Percentiles rank a stretch among this genome's conserved stretches.
Conservation (phyloP, 805 yeast species). For the Nakazawaea populi region DNA sequence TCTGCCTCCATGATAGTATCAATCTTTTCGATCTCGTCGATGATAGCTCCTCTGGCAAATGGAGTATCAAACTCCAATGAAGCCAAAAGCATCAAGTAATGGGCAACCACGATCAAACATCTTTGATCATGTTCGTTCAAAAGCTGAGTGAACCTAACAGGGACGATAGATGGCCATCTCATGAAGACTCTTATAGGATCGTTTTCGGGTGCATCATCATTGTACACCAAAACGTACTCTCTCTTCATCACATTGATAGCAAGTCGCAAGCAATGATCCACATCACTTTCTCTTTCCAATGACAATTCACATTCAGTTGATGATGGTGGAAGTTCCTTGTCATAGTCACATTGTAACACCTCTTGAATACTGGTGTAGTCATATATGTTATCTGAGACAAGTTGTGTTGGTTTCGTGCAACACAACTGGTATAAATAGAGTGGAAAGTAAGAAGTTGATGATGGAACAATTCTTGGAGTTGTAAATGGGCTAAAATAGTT, state of each 20-base stretch:
- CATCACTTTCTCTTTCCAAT: background rate
- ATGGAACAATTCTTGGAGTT: background rate
- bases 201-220: background rate
- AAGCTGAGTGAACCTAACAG: background rate
- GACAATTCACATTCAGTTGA: background rate
- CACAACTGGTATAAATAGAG: conserved; percentile 5
- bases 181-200: conserved; percentile 3
- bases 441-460: conserved; percentile 3
- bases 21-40: background rate
- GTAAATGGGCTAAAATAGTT: conserved; percentile 3
- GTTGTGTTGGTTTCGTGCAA: background rate
- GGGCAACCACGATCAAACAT: conserved; percentile 7
- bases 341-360: background rate
- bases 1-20: conserved; percentile 1
- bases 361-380: background rate
- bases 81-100: conserved; percentile 2
- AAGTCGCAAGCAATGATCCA: background rate
- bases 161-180: conserved; percentile 6
- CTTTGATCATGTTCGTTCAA: conserved; percentile 1
- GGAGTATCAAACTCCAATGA: background rate
- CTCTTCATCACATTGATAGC: conserved; percentile 6
- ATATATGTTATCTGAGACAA: background rate
- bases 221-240: conserved; percentile 3
- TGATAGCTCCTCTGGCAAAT: background rate
- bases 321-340: background rate